Evolutionary conservation across 352 stramenopile species (phyloP).

Genomic region (Lagenidium sp.): DNA sequence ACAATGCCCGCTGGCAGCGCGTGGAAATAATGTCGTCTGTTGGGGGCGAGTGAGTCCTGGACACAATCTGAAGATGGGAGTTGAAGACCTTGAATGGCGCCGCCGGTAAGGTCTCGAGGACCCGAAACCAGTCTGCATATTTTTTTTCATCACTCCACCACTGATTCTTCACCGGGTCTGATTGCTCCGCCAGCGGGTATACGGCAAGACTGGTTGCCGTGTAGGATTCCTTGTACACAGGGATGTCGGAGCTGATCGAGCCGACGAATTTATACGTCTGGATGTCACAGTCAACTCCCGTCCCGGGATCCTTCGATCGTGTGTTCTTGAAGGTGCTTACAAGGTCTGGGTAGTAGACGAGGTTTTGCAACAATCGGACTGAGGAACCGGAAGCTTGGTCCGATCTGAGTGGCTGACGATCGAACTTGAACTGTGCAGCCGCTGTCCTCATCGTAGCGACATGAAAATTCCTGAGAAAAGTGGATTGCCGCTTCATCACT

Average conservation of each 20-base stretch:
- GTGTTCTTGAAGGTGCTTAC: slow-evolving; percentile 17
- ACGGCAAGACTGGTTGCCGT: slow-evolving; percentile 21
- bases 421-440: slow-evolving; percentile 22
- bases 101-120: slow-evolving; percentile 7
- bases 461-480: slow-evolving; percentile 15
- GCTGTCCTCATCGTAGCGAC: slow-evolving; percentile 14
- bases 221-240: slow-evolving; percentile 27
- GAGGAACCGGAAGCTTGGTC: slow-evolving; percentile 17
- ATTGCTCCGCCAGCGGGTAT: slow-evolving; percentile 18
- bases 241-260: slow-evolving; percentile 18
- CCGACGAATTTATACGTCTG: slow-evolving; percentile 31
- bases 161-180: neutral
- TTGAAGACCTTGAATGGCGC: slow-evolving; percentile 25
- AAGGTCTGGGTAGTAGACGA: slow-evolving; percentile 27
- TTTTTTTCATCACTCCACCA: slow-evolving; percentile 25
- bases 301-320: neutral
- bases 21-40: slow-evolving; percentile 15
- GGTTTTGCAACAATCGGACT: slow-evolving; percentile 27
- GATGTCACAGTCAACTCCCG: slow-evolving; percentile 8
- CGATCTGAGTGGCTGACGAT: slow-evolving; percentile 11
- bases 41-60: neutral
- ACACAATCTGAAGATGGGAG: slow-evolving; percentile 10
- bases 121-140: slow-evolving; percentile 23
- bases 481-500: neutral
- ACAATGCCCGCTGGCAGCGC: slow-evolving; percentile 32